phyloP scores from a whole-genome alignment of 2,329 filamentous ascomycete genomes.

The Fusarium nisikadoi region DNA sequence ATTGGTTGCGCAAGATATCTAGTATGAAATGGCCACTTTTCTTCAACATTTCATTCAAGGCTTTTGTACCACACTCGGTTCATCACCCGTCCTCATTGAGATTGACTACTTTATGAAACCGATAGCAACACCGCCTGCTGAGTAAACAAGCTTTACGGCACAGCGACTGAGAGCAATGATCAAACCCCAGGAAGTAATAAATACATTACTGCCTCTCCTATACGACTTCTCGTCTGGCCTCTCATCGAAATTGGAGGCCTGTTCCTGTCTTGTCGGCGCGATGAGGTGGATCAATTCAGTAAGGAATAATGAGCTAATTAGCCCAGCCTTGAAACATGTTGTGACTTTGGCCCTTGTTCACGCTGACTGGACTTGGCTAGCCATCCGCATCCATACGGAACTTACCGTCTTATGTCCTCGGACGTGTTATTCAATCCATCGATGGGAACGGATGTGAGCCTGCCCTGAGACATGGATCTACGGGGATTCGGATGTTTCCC shows the following conservation, averaged over 20 bases:
- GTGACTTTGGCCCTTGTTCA: neutral
- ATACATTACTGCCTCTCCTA: neutral
- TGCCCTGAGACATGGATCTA: neutral
- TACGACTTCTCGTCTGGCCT: neutral
- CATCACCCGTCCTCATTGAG: no score
- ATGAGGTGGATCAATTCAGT: neutral
- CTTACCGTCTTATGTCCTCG: neutral
- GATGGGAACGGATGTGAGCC: neutral
- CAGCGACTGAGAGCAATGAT: fast-evolving
- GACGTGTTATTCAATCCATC: neutral
- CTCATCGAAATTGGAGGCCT: neutral
- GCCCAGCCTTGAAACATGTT: neutral
- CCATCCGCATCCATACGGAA: neutral
- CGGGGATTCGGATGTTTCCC: neutral
- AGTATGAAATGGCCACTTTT: no score
- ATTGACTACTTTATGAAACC: neutral
- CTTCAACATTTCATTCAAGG: no score
- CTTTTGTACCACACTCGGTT: fast-evolving
- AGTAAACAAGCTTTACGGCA: neutral
- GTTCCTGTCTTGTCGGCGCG: neutral
- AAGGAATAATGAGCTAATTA: neutral
- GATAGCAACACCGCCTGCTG: no score
- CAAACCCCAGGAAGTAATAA: fast-evolving
- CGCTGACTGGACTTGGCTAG: neutral
- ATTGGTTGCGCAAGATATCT: no score